A percentile compares a stretch with the other conserved stretches of the same genome.
These are phyloP conservation scores for Fraxinus paxiana DNA, from an alignment of 305 asterid species.

Conservation along the genomic window DNA sequence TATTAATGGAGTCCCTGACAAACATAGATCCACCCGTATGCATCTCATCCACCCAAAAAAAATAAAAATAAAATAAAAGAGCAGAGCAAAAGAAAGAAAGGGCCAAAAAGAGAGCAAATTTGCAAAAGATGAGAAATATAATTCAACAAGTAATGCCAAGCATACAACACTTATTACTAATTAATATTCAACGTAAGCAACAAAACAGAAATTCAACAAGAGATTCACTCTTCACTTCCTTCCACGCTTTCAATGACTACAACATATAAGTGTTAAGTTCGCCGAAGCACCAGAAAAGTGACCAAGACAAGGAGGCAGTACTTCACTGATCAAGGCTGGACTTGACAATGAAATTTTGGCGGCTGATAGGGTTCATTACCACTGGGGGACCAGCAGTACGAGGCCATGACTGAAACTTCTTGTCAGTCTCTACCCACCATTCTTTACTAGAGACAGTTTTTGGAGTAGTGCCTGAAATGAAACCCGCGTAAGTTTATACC, in stretches of 20 bases:
- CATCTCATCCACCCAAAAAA: not conserved
- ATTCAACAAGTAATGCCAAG: slow-evolving; percentile 21
- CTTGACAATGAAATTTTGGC: slow-evolving; percentile 75
- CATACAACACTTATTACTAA: slow-evolving; percentile 26
- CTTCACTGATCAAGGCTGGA: slow-evolving; percentile 44
- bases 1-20: not conserved
- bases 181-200: slow-evolving; percentile 4
- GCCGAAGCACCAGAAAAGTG: not conserved
- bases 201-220: slow-evolving; percentile 13
- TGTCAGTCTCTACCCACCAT: slow-evolving; percentile 54
- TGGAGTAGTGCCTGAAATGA: slow-evolving; percentile 42
- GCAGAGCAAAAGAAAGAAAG: not conserved
- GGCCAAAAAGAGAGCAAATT: not conserved
- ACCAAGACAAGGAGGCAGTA: not conserved
- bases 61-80: not conserved
- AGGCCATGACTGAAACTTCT: slow-evolving; percentile 57
- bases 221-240: slow-evolving; percentile 13
- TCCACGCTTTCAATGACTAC: not conserved
- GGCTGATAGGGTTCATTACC: slow-evolving; percentile 92
- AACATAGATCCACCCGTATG: not conserved
- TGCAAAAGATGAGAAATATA: not conserved
- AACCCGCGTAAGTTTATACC: not conserved
- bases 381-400: slow-evolving; percentile 92
- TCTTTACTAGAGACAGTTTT: slow-evolving; percentile 30
- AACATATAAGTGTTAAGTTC: slow-evolving; percentile 13